A percentile compares a stretch with the other conserved stretches of the same genome.
These are phyloP conservation scores for Rhodotorula graminis DNA, from an alignment of 768 basidiomycete species.

Conservation along the genomic window DNA sequence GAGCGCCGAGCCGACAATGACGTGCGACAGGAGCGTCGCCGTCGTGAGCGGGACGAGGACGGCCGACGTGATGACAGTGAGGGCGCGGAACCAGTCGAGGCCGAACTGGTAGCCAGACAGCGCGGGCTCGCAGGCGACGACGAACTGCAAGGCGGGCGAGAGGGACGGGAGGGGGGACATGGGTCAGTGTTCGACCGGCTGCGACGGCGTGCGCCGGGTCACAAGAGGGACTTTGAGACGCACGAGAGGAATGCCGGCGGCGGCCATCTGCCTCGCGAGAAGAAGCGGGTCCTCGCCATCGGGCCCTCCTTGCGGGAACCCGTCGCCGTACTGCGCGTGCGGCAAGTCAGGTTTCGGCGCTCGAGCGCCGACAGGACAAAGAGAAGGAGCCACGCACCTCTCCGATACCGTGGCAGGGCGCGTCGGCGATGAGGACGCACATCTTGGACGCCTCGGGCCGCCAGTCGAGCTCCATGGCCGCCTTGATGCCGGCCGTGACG, in stretches of 20 bases:
- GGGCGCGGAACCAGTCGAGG: conserved; percentile 92
- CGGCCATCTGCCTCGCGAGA: conserved; percentile 82
- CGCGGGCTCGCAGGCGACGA: conserved; percentile 98
- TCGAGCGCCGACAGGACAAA: background rate
- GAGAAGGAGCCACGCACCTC: background rate
- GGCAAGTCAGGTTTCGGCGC: background rate
- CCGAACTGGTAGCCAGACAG: conserved; percentile 71
- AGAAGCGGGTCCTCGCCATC: conserved; percentile 74
- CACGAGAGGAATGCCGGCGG: conserved; percentile 82
- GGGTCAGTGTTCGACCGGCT: background rate
- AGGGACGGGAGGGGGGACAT: background rate
- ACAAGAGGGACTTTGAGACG: conserved; percentile 42
- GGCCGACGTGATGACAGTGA: conserved; percentile 87
- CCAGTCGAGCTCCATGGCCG: conserved; percentile 83
- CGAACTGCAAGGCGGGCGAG: conserved; percentile 60
- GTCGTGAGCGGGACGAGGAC: conserved; percentile 90
- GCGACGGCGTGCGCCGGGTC: no score
- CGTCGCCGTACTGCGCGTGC: conserved; percentile 66
- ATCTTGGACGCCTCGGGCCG: conserved; percentile 82
- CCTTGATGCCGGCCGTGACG: conserved; percentile 85
- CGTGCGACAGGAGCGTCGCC: conserved; percentile 86
- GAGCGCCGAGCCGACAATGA: conserved; percentile 91
- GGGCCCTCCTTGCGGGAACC: conserved; percentile 71
- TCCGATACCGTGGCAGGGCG: conserved; percentile 85
- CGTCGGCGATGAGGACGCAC: conserved; percentile 94